Evolutionary conservation across 2,329 filamentous ascomycete species (phyloP), one percentile per base, ranked within the genome.

Genomic region (Trichoderma oligosporum): DNA sequence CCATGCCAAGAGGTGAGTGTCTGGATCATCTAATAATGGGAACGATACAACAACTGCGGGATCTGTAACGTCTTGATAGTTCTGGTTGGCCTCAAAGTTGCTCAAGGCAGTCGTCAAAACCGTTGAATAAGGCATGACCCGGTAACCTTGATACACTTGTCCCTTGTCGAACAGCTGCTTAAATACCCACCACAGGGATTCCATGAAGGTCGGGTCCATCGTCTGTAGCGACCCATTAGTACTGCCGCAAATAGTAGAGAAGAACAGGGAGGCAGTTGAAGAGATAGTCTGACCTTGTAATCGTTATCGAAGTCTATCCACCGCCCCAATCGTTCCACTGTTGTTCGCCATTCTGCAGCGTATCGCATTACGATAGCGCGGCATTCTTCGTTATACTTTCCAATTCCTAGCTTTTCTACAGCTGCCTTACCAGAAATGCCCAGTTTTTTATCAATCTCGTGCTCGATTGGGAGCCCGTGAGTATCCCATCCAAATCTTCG

Each of bases 221-320:
- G 91, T 96, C 87, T 88, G 27, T 24, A 42, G 44, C 8, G 52
- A 54, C 51, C 14, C 18, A 25, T 18, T 45, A 55, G 41, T 38
- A 38, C 20, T 24, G 14, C 12, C 12, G 11, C 24, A 8, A 7
- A 12, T 38, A 14, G 24, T 11, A 25, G 25, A n/a, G n/a, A 3
- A 27, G 3, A 12, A 3, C 9, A 48, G 16, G 7, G 20, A 16
- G 6, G 3, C 7, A 3, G 27, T 20, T 16, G 3, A 27, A 8
- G 31, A 27, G 8, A 36, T 52, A 4, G 4, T 5, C 70, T 62
- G 67, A 85, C 85, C 84, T 96, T 96, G 79, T 96, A 97, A 71
- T 97, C 91, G 66, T 96, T 94, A 73, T 97, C 93, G 66, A 97
- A 97, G 74, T 97, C 93, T 66, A 97, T 94, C 93, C 93, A 97